phyloP scores from a whole-genome alignment of 352 stramenopile genomes.

The Plasmopara muralis region DNA sequence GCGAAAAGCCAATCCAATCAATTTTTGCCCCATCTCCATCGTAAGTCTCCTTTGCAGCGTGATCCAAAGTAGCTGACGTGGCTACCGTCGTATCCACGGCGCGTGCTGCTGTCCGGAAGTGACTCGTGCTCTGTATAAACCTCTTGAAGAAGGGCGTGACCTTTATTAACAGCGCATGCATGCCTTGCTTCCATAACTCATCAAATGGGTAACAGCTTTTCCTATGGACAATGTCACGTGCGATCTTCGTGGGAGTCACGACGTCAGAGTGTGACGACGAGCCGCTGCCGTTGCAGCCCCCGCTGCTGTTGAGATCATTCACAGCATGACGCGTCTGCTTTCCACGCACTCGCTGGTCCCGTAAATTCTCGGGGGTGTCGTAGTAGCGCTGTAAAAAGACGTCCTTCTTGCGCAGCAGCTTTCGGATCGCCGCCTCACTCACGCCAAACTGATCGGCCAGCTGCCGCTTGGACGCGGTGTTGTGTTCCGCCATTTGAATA shows the following conservation, averaged over 20 bases:
- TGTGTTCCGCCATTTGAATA: constrained; percentile 76
- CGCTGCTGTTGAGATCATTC: constrained; percentile 5
- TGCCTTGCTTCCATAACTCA: constrained; percentile 64
- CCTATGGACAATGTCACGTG: background rate
- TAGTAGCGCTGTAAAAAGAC: constrained; percentile 76
- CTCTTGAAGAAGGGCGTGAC: constrained; percentile 57
- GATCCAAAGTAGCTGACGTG: constrained; percentile 2
- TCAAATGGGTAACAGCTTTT: constrained; percentile 57
- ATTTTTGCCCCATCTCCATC: constrained; percentile 13
- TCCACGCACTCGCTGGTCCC: constrained; percentile 60
- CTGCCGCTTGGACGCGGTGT: constrained; percentile 71
- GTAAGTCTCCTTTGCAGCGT: constrained; percentile 1
- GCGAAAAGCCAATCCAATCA: constrained; percentile 66
- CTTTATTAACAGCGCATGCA: constrained; percentile 40
- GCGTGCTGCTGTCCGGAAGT: constrained; percentile 5
- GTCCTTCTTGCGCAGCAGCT: constrained; percentile 77
- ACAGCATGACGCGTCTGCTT: constrained; percentile 33
- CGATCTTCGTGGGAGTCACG: constrained; percentile 4
- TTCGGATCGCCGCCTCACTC: constrained; percentile 72
- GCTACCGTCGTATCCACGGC: constrained; percentile 12
- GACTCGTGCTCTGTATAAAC: constrained; percentile 36
- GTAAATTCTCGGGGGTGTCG: constrained; percentile 68
- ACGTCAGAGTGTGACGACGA: constrained; percentile 1
- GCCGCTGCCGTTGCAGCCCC: background rate
- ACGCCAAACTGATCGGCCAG: constrained; percentile 72